Base-by-base conservation (phyloP, 2,329 filamentous ascomycete genomes). In the Nemania serpens region DNA sequence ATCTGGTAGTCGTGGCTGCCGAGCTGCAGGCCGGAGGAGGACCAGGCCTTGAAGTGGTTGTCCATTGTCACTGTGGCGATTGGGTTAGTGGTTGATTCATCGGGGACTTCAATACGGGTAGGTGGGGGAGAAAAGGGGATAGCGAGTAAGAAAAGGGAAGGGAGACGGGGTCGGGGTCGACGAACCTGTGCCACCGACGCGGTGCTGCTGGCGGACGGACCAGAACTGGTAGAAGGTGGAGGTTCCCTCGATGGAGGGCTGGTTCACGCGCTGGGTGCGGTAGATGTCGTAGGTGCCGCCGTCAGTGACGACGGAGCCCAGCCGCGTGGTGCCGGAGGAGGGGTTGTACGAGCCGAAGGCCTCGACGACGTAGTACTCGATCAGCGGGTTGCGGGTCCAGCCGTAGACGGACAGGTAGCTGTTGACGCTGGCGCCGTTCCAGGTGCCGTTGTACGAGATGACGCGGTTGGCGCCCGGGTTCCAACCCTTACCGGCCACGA, bases 401-500 rank as follows among this genome's bases (percentile, higher is more conserved):
- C 76, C 76, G 65, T 78, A 78, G 45, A 78, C 67, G 57, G 67
- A 66, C 58, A 75, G 64, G 46, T 70, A 66, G 63, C 64, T 48
- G 61, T 67, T 51, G 29, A 61, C 65, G 49, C 43, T 66, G 54
- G 68, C 70, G 12, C 61, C 64, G 53, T 69, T 59, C 61, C 59
- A 65, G 42, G 58, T 64, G 15, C 59, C 54, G 55, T 57, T 59
- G 45, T 59, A 61, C 33, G 13, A 37, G 34, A 58, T 55, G 20
- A 37, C 45, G 33, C 53, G 41, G 13, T 39, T 36, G 11, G 55
- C 15, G 7, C 71, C 70, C 1, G 70, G 68, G 56, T 75, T 79
- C 80, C 80, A 83, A 33, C 81, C 81, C 72, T 82, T 82, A 54
- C 81, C 81, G 46, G 75, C 79, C 15, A 82, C 78, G 65, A 80